Base-by-base conservation (phyloP, 768 basidiomycete genomes). In the Mycena venus region DNA sequence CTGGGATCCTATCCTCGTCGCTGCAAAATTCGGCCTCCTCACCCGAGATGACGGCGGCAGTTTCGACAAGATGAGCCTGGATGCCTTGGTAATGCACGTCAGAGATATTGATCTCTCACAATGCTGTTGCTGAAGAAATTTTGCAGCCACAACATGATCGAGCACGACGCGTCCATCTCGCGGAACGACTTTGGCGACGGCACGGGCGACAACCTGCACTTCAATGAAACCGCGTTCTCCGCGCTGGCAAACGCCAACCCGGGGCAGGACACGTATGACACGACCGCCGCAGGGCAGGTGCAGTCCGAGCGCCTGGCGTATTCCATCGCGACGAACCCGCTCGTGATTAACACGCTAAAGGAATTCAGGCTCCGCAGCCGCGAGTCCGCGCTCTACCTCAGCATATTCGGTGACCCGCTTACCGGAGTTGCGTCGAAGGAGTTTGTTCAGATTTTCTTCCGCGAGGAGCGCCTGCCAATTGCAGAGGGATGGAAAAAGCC, bases 401-500 rank as follows among this genome's bases (percentile, higher is more conserved):
- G 40, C 15, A 32, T 62, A 4, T 25, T 75, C 29, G 74, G 74
- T 2, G 38, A 75, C 51, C 25, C 58, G 12, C 15, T 56, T 19
- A 71, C 74, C 0, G 70, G 74, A 11, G 60, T 66, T 6, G 74
- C 74, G 2, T 70, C 70, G 10, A 75, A 75, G 59, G 31, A 75
- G 70, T 75, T 74, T 29, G 75, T 77, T 10, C 36, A 77, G n/a
- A 74, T 72, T 47, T 74, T 77, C 64, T 77, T 77, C 75, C 60
- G 75, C 12, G 73, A 77, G 42, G 75, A 77, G 51, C 73, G 75
- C n/a, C 69, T 77, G 27, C 75, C 75, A 0, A 63, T 77, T 40
- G 68, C 56, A 15, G 75, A 77, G 42, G 75, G 75, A 8, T 77
- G 75, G 75, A 74, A 53, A 44, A 31, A 55, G 23, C 44, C 75